Percentiles rank a stretch among this genome's conserved stretches.
phyloP scores from a whole-genome alignment of 192 early-diverging fungal genomes.

The Coemansia sp. region DNA sequence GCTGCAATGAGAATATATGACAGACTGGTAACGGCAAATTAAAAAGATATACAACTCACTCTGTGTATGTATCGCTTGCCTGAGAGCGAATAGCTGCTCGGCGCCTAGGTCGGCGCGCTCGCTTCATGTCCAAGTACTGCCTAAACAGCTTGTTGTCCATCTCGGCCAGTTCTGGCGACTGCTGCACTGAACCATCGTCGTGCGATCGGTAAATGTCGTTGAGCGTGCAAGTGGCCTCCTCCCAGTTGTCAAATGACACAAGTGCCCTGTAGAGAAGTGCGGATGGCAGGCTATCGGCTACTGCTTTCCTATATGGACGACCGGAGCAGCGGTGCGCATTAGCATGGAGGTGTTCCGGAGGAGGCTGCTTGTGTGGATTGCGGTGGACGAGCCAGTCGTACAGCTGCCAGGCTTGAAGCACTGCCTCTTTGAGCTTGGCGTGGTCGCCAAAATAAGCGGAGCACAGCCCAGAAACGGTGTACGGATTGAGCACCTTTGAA shows the following conservation, averaged over 20 bases:
- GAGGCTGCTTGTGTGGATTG: conserved; percentile 6
- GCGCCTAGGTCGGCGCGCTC: not conserved
- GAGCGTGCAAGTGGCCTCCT: conserved; percentile 8
- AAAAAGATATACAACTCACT: not conserved
- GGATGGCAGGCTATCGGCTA: not conserved
- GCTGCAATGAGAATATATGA: not conserved
- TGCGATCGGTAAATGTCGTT: conserved; percentile 1
- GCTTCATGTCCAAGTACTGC: conserved; percentile 8
- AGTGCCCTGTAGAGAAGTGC: conserved; percentile 19
- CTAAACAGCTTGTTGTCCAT: conserved; percentile 18
- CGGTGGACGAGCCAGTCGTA: conserved; percentile 36
- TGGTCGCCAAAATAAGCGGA: conserved; percentile 16
- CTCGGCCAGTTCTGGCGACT: not conserved
- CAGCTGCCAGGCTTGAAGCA: conserved; percentile 43
- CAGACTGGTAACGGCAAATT: not conserved
- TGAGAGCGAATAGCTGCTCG: not conserved
- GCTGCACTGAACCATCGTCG: not conserved
- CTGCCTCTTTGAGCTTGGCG: conserved; percentile 1
- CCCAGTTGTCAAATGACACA: conserved; percentile 13
- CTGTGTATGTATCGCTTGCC: not conserved
- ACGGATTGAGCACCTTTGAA: conserved; percentile 15
- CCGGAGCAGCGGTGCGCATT: not conserved
- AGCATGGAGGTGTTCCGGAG: not conserved
- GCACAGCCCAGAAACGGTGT: not conserved
- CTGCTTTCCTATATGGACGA: not conserved